A percentile compares a stretch with the other conserved stretches of the same genome.
Evolutionary conservation across 2,329 filamentous ascomycete genomes (phyloP).

Genomic region (Microcyclosporella mali): DNA sequence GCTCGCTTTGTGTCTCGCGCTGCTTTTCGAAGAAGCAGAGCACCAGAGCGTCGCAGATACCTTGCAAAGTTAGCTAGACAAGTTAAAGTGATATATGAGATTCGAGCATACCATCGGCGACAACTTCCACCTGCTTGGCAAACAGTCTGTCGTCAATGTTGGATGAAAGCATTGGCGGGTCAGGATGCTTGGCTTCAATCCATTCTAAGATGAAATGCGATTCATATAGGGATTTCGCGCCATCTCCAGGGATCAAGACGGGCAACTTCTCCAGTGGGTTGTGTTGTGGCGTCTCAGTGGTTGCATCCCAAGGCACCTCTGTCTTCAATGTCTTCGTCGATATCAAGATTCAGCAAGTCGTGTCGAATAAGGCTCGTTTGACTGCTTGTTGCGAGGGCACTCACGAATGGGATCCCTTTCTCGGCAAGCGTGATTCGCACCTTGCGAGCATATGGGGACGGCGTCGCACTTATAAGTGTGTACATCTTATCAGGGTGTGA

Average conservation of each 20-base stretch:
- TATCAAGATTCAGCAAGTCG: too few relatives aligned
- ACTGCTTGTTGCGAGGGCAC: too few relatives aligned
- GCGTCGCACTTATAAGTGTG: conserved; percentile 32
- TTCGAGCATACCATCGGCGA: conserved; percentile 30
- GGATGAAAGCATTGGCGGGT: conserved; percentile 24
- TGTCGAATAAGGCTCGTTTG: too few relatives aligned
- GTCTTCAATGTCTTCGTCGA: conserved; percentile 28
- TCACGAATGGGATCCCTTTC: conserved; percentile 35
- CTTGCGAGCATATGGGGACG: conserved; percentile 39
- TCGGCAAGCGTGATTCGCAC: conserved; percentile 36
- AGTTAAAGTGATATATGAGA: too few relatives aligned
- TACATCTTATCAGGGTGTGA: conserved; percentile 18
- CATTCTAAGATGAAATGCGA: conserved; percentile 36
- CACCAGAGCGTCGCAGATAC: conserved; percentile 35
- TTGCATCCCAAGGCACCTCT: conserved; percentile 40
- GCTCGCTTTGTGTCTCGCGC: conserved; percentile 24
- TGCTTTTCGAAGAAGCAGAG: conserved; percentile 34
- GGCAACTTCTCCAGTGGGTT: conserved; percentile 39
- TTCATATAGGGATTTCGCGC: conserved; percentile 31
- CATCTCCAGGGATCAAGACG: conserved; percentile 31
- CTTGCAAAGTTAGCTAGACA: conserved; percentile 5
- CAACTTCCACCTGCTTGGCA: conserved; percentile 32
- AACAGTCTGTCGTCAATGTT: conserved; percentile 27
- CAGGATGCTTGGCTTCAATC: conserved; percentile 32
- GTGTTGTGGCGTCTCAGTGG: conserved; percentile 35